Evolutionary conservation across 2,329 filamentous ascomycete genomes (phyloP).

Genomic region (Trichoderma sp.): DNA sequence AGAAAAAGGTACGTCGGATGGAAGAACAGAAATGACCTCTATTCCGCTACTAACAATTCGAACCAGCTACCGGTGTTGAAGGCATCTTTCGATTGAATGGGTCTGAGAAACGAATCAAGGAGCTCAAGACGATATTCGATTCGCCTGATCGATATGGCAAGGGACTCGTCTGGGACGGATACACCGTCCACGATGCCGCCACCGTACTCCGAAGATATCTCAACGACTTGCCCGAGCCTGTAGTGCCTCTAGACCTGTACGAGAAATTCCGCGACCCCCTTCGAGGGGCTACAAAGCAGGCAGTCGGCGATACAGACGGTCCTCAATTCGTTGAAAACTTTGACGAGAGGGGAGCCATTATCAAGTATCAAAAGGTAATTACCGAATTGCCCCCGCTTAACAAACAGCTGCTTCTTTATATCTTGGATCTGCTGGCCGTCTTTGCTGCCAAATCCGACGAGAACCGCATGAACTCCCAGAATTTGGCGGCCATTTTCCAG

Average conservation of each 20-base stretch:
- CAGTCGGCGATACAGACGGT: conserved; percentile 66
- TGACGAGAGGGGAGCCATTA: conserved; percentile 68
- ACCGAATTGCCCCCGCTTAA: conserved; percentile 91
- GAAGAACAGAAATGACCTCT: neutral
- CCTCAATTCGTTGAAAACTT: conserved; percentile 66
- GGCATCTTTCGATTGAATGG: conserved; percentile 95
- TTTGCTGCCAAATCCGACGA: conserved; percentile 96
- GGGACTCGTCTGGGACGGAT: conserved; percentile 93
- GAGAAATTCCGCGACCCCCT: conserved; percentile 86
- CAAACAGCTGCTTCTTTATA: conserved; percentile 89
- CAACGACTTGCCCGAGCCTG: conserved; percentile 93
- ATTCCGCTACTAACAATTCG: conserved; percentile 25
- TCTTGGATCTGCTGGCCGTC: conserved; percentile 90
- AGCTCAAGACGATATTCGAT: conserved; percentile 87
- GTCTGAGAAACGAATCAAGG: conserved; percentile 97
- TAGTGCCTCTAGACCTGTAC: conserved; percentile 92
- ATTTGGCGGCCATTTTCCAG: conserved; percentile 95
- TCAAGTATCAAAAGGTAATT: conserved; percentile 83
- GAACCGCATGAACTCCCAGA: conserved; percentile 95
- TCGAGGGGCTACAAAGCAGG: conserved; percentile 67
- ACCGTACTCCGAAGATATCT: conserved; percentile 95
- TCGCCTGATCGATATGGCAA: conserved; percentile 95
- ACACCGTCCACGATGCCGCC: conserved; percentile 96
- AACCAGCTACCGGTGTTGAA: conserved; percentile 83
- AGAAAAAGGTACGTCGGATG: conserved; percentile 77